Evolutionary conservation across 495 filamentous ascomycete genomes (phyloP).

Genomic region (Aspergillus kassunensis): DNA sequence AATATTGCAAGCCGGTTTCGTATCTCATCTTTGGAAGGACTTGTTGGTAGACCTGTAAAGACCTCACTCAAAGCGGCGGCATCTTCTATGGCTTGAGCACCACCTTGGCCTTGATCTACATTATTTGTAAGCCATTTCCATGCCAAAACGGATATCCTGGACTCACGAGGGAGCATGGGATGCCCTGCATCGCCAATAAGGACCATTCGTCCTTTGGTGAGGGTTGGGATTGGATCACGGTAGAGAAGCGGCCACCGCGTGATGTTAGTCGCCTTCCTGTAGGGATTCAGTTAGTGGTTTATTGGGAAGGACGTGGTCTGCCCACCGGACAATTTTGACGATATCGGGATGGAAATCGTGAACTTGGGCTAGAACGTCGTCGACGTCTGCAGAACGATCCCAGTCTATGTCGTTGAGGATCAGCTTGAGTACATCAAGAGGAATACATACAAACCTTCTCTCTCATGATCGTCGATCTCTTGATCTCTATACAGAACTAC

Average conservation of each 20-base stretch:
- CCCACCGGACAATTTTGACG: conserved; percentile 6
- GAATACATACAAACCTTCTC: conserved; percentile 7
- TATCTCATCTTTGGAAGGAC: conserved; percentile 11
- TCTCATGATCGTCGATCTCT: conserved; percentile 1
- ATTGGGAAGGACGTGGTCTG: background rate
- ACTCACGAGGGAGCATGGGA: conserved; percentile 43
- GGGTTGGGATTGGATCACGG: conserved; percentile 27
- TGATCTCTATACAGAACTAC: conserved; percentile 30
- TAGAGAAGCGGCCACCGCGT: conserved; percentile 44
- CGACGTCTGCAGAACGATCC: background rate
- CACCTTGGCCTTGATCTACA: conserved; percentile 29
- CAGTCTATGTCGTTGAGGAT: conserved; percentile 2
- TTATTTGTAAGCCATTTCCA: background rate
- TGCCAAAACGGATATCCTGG: background rate
- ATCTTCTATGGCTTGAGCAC: conserved; percentile 40
- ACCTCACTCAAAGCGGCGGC: conserved; percentile 32
- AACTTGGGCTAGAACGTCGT: background rate
- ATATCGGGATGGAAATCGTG: background rate
- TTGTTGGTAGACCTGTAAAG: conserved; percentile 12
- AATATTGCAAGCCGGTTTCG: conserved; percentile 28
- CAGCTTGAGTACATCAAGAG: background rate
- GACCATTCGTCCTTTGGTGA: conserved; percentile 35
- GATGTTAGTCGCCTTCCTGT: conserved; percentile 34
- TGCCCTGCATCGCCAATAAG: conserved; percentile 50
- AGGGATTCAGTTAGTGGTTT: background rate